These are phyloP conservation scores for Septoria petroselini DNA, from an alignment of 2,329 filamentous ascomycete species.

Conservation along the genomic window DNA sequence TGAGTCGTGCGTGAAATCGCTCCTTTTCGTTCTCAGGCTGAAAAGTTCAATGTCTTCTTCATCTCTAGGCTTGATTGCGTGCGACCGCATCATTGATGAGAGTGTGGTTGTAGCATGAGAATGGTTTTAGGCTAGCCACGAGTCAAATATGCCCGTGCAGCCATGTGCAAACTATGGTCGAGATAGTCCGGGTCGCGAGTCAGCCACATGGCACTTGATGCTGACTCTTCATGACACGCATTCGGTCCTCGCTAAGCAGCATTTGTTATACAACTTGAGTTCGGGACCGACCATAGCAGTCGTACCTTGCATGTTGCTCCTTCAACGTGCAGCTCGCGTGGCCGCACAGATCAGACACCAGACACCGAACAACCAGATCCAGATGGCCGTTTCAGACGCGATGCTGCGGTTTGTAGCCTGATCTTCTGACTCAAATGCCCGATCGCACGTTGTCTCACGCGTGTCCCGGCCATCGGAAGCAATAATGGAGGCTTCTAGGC, in stretches of 20 bases:
- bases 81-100: background rate
- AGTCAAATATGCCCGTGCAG: background rate
- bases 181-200: background rate
- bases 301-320: background rate
- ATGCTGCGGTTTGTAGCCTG: background rate
- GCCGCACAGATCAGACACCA: slow-evolving; percentile 10
- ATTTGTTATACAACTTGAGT: no score
- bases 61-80: no score
- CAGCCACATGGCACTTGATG: background rate
- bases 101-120: background rate
- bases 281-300: no score
- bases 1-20: slow-evolving; percentile 1
- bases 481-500: background rate
- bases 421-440: background rate
- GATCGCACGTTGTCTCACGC: background rate
- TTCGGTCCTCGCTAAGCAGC: no score
- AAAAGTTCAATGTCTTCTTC: no score
- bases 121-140: background rate
- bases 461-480: background rate
- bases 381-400: background rate
- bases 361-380: slow-evolving; percentile 8
- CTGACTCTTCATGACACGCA: background rate
- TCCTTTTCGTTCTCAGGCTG: background rate
- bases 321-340: slow-evolving; percentile 7
- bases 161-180: background rate